Evolutionary conservation across 2,329 filamentous ascomycete species (phyloP).

Genomic region (Talaromyces verruculosus): DNA sequence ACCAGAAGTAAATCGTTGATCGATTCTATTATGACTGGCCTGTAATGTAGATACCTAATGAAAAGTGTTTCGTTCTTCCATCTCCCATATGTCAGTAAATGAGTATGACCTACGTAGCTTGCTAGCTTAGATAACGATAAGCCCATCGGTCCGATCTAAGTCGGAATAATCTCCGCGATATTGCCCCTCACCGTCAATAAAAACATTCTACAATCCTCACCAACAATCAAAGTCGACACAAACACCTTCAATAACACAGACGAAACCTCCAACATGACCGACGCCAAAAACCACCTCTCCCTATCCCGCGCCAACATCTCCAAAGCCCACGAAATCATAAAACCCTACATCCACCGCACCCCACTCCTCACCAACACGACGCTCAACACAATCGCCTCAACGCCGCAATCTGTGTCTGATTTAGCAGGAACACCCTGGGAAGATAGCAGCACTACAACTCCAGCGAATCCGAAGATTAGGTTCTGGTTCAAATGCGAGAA

Average conservation of each 20-base stretch:
- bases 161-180: background rate
- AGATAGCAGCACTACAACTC: constrained; percentile 47
- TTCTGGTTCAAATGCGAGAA: constrained; percentile 98
- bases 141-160: background rate
- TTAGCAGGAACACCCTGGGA: constrained; percentile 60
- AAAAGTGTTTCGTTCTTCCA: constrained; percentile 7
- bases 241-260: background rate
- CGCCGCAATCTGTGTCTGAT: constrained; percentile 58
- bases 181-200: background rate
- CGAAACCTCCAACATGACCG: constrained; percentile 16
- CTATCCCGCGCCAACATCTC: constrained; percentile 72
- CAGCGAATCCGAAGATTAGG: constrained; percentile 64
- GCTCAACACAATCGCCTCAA: constrained; percentile 72
- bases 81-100: background rate
- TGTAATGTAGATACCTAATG: constrained; percentile 24
- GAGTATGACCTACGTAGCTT: background rate
- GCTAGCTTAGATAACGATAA: constrained; percentile 6
- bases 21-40: constrained; percentile 4
- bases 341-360: constrained; percentile 75
- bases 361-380: constrained; percentile 79
- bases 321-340: constrained; percentile 70
- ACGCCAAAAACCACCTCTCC: constrained; percentile 52
- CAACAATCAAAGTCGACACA: background rate
- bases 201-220: no score
- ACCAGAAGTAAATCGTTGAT: constrained; percentile 65